Evolutionary conservation across 176 grass and related monocot genomes (phyloP), one percentile per base, ranked within the genome.

Genomic region (Triticum dicoccoides): DNA sequence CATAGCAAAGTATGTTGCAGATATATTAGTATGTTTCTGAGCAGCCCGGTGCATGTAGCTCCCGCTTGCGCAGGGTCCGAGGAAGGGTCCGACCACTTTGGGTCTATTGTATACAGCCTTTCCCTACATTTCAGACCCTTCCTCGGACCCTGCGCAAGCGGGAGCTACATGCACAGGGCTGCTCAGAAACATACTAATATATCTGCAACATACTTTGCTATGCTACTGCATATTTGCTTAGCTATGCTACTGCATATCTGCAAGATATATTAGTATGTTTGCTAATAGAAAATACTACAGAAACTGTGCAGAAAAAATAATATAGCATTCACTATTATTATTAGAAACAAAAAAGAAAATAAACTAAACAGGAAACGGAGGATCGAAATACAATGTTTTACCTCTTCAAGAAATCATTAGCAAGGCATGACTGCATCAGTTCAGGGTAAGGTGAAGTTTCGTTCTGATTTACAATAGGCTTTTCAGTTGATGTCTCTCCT

Each of bases 371-470:
- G 13, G 44, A 83, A 86, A 73, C 21, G 6, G 14, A 11, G 82
- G 62, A 87, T 87, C 58, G 42, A 27, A 37, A 23, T 64, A 74
- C 21, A 45, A 79, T 52, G 13, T 44, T 61, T 81, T 67, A 95
- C 96, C 93, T 98, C 84, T 95, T 98, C 83, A 98, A 89, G 76
- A 98, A 98, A 87, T 89, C 86, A 86, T 98, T 98, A 52, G 79
- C 81, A 76, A 86, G 87, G 78, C 83, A 93, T 85, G 82, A 78
- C 10, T 95, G 89, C 83, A 75, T 79, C 44, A 88, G 73, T 73
- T 89, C 93, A 84, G 75, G 59, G 68, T 68, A 80, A 58, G 73
- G 52, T 59, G 76, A 83, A 90, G 80, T 58, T 68, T 90, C 80
- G 18, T 79, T 84, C 34, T 61, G 89, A 47, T 56, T 80, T 4